These are phyloP conservation scores for Fusarium annulatum DNA, from an alignment of 2,329 filamentous ascomycete species.

Conservation along the genomic window DNA sequence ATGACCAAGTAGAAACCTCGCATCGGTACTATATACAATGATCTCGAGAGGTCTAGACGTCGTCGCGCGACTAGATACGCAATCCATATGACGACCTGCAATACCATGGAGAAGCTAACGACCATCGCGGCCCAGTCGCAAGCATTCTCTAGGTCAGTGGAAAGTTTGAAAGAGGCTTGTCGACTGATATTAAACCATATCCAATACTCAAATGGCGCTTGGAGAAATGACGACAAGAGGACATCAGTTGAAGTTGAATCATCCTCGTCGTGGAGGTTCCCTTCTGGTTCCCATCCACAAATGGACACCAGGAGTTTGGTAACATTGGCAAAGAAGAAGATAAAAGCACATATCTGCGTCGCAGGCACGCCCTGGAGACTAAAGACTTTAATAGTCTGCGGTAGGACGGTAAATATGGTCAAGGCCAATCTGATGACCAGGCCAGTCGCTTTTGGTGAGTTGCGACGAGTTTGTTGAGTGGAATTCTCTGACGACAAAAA, in stretches of 20 bases:
- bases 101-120: background rate
- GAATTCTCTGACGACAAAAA: accelerated
- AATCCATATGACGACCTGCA: background rate
- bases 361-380: slow-evolving; percentile 4
- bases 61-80: background rate
- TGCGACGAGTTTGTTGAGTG: accelerated
- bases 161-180: background rate
- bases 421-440: background rate
- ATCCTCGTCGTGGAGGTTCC: accelerated
- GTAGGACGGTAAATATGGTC: background rate
- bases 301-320: slow-evolving; percentile 5
- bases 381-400: background rate
- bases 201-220: background rate
- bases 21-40: background rate
- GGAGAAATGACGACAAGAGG: background rate
- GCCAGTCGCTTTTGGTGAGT: background rate
- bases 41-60: background rate
- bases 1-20: background rate
- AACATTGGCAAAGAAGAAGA: background rate
- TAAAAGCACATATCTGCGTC: background rate
- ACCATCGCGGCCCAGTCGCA: accelerated
- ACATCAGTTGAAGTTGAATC: accelerated
- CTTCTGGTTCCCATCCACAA: background rate
- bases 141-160: accelerated
- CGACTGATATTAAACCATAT: slow-evolving; percentile 6